These are phyloP conservation scores for Drechmeria coniospora DNA, from an alignment of 2,329 filamentous ascomycete species.

Conservation along the genomic window DNA sequence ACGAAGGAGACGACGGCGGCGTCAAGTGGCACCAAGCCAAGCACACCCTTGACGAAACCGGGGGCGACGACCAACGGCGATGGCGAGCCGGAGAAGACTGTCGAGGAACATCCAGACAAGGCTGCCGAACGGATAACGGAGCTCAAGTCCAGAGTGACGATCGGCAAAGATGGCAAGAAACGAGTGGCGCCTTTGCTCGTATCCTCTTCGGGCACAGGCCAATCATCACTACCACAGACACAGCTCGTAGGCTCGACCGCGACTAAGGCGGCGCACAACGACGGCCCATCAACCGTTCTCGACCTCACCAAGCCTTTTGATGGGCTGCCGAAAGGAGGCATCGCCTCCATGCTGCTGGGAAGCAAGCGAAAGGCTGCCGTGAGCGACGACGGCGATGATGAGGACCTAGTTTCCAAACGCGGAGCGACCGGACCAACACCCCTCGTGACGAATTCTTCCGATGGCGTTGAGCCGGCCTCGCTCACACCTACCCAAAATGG, in stretches of 20 bases:
- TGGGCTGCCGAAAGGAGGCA: conserved; percentile 75
- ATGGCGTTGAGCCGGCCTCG: conserved; percentile 65
- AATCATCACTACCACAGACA: conserved; percentile 78
- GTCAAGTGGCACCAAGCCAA: conserved; percentile 35
- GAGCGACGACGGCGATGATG: conserved; percentile 63
- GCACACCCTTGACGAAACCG: conserved; percentile 17
- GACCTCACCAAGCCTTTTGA: conserved; percentile 92
- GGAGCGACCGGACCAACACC: conserved; percentile 52
- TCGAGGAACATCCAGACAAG: conserved; percentile 37
- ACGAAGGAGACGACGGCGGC: conserved; percentile 34
- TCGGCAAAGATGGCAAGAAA: conserved; percentile 95
- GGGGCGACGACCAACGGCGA: conserved; percentile 23
- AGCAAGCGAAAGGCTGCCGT: conserved; percentile 77
- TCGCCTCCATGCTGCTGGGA: conserved; percentile 72
- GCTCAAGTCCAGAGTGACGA: conserved; percentile 81
- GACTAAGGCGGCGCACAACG: conserved; percentile 45
- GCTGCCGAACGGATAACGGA: conserved; percentile 36
- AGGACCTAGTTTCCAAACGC: conserved; percentile 35
- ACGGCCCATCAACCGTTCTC: conserved; percentile 65
- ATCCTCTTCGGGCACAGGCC: conserved; percentile 72
- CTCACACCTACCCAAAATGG: conserved; percentile 43
- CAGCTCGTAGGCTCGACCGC: conserved; percentile 68
- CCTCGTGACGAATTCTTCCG: conserved; percentile 60
- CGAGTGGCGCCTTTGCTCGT: conserved; percentile 83
- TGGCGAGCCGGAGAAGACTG: conserved; percentile 14